Evolutionary conservation across 352 stramenopile species (phyloP), one percentile per base, ranked within the genome.

Genomic region (Pythium diclinum): DNA sequence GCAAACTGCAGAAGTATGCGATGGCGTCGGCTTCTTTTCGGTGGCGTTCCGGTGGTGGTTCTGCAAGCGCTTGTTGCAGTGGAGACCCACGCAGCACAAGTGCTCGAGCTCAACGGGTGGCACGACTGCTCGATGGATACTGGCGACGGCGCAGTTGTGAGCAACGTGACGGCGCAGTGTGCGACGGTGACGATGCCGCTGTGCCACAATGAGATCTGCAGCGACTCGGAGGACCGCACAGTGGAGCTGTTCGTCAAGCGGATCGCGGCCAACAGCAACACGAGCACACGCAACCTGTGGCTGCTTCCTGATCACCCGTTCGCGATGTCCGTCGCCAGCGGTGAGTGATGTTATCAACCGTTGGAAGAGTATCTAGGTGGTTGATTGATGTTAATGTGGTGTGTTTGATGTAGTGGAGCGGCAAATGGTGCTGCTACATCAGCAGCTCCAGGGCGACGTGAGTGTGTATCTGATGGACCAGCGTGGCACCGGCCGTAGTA

Each of bases 391-490:
- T 57, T 19, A 3, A 32, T 16, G 10, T 30, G 44, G 19, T 16
- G 19, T 21, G 8, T 13, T 51, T 30, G n/a, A 30, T 51, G 14
- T 36, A 66, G 65, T 42, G 17, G 66, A 69, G 30, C 30, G 16
- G 19, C 67, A 69, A 67, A 69, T 73, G 61, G 13, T 61, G 0
- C 28, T 61, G 11, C 32, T 73, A 23, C 48, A 73, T 33, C 25
- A 73, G 51, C 49, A 73, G n/a, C 46, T 74, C 1, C 36, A 46
- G 3, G 62, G 63, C 25, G 54, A 63, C 13, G 63, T 65, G n/a
- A 71, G 34, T 25, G 63, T 74, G n/a, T 74, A 74, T 34, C 21
- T 64, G 52, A 71, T 74, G 62, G 67, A 74, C 40, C 67, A 74
- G 53, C 67, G 67, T 6, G 67, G 67, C 58, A 74, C 67, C 6